Conservation (phyloP, 169 alveolate species). For the Eimeria tenella region DNA sequence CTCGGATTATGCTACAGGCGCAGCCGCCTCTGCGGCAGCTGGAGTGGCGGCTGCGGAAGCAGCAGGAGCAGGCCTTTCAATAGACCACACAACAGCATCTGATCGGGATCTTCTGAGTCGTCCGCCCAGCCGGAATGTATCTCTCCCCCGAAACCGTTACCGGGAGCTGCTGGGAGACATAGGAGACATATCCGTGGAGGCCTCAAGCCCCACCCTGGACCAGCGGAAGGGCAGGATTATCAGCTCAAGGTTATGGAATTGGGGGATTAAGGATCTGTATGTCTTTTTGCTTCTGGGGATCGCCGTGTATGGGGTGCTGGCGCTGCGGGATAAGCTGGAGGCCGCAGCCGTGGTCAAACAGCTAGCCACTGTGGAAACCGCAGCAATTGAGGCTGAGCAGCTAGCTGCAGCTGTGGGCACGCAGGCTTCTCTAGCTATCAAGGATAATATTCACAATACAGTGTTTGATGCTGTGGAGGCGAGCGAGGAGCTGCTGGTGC, state of each 20-base stretch:
- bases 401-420: background rate
- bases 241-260: background rate
- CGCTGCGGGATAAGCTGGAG: background rate
- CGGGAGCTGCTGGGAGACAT: background rate
- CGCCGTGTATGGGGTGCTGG: background rate
- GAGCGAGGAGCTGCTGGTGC: too few species aligned
- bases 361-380: background rate
- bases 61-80: background rate
- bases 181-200: background rate
- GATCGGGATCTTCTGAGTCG: background rate
- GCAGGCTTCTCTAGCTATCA: background rate
- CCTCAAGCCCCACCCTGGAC: background rate
- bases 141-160: background rate
- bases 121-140: background rate
- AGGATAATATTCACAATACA: background rate
- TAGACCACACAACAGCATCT: background rate
- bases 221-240: background rate
- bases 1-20: background rate
- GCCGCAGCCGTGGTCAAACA: background rate
- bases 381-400: background rate
- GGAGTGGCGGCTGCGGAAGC: background rate
- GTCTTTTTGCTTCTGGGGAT: background rate
- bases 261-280: background rate
- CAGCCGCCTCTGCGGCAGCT: constrained; percentile 6
- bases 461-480: too few species aligned